These are phyloP conservation scores for Gigaspora rosea DNA, from an alignment of 192 early-diverging fungal species.

Conservation along the genomic window DNA sequence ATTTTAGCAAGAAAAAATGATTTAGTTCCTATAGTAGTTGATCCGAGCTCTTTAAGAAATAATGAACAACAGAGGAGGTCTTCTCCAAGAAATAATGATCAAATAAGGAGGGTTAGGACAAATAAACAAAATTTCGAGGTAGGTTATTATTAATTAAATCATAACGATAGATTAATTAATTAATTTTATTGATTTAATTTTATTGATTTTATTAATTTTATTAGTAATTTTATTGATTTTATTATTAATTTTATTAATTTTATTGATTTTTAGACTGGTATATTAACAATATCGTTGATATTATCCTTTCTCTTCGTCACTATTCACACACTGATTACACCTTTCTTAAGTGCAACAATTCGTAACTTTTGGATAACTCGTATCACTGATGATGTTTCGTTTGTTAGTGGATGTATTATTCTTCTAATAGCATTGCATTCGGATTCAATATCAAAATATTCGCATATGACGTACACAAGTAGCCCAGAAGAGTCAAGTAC, in stretches of 20 bases:
- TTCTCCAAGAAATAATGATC: not conserved
- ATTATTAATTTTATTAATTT: not conserved
- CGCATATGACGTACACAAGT: not conserved
- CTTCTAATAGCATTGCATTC: not conserved
- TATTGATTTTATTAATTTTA: not conserved
- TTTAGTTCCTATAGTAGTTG: too few relatives aligned
- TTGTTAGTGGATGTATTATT: not conserved
- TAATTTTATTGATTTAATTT: too few relatives aligned
- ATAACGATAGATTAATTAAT: too few relatives aligned
- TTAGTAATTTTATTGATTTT: not conserved
- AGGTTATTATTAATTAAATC: not conserved
- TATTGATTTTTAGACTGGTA: not conserved
- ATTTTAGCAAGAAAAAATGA: not conserved
- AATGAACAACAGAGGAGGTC: not conserved
- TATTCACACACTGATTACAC: not conserved
- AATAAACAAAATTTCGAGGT: not conserved
- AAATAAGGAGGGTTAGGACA: not conserved
- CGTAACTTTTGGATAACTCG: not conserved
- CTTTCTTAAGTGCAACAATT: not conserved
- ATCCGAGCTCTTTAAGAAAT: not conserved
- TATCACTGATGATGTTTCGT: not conserved
- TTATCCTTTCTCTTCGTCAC: not conserved
- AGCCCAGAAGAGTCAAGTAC: not conserved
- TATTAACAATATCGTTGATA: slow-evolving; percentile 7
- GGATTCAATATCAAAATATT: slow-evolving; percentile 6